Evolutionary conservation across 1,284 basidiomycete genomes (phyloP).

Genomic region (Cutaneotrichosporon cutaneum): DNA sequence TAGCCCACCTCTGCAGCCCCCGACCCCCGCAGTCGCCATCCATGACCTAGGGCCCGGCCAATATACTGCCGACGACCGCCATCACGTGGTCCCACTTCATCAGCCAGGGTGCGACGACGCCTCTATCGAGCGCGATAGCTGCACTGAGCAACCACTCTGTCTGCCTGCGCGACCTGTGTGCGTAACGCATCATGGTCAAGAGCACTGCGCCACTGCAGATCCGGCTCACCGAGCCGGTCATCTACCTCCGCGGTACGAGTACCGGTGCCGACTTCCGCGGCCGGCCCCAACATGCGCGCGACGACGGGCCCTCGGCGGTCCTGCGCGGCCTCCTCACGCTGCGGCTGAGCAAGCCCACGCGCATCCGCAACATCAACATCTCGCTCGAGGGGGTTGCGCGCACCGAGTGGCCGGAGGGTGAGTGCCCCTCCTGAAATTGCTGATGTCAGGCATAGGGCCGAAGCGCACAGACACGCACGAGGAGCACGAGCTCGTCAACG

Average conservation of each 20-base stretch:
- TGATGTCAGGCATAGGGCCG: conserved; percentile 67
- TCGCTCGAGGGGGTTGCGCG: conserved; percentile 68
- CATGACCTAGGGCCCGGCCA: too few relatives aligned
- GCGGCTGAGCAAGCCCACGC: conserved; percentile 74
- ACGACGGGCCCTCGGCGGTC: conserved; percentile 66
- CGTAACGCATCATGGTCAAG: conserved; percentile 64
- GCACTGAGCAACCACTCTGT: not conserved
- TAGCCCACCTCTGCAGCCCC: too few relatives aligned
- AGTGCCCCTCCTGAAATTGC: conserved; percentile 31
- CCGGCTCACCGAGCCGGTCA: conserved; percentile 75
- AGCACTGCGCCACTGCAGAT: conserved; percentile 68
- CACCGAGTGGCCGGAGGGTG: conserved; percentile 84
- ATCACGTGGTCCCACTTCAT: not conserved
- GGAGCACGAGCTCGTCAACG: conserved; percentile 72
- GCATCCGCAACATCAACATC: conserved; percentile 80
- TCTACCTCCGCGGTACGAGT: conserved; percentile 65
- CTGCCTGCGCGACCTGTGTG: too few relatives aligned
- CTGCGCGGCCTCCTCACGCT: conserved; percentile 85
- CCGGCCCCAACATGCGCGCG: conserved; percentile 52
- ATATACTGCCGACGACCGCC: too few relatives aligned
- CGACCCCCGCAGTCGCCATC: too few relatives aligned
- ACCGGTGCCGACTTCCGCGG: conserved; percentile 56
- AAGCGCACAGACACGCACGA: conserved; percentile 76
- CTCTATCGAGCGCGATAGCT: not conserved
- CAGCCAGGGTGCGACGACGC: not conserved